Conservation (phyloP, 2,329 filamentous ascomycete genomes). For the Monilinia vaccinii-corymbosi region DNA sequence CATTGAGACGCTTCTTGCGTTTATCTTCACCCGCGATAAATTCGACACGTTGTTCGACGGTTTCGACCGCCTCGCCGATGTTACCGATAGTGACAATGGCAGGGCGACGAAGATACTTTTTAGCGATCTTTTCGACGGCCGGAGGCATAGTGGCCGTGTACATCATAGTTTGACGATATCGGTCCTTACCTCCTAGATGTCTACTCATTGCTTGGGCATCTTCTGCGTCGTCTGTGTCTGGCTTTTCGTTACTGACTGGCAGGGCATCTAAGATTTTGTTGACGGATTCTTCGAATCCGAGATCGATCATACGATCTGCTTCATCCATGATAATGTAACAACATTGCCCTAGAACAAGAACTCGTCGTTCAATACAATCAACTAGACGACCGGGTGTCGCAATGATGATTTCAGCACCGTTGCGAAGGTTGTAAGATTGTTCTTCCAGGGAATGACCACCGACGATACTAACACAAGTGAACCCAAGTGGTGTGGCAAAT, state of each 20-base stretch:
- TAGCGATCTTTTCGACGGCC: slow-evolving; percentile 88
- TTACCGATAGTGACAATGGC: slow-evolving; percentile 94
- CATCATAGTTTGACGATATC: slow-evolving; percentile 99
- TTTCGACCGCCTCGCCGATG: slow-evolving; percentile 90
- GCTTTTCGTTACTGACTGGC: slow-evolving; percentile 88
- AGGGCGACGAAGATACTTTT: slow-evolving; percentile 87
- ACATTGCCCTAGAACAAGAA: slow-evolving; percentile 89
- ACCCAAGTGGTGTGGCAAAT: slow-evolving; percentile 83
- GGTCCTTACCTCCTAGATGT: slow-evolving; percentile 63
- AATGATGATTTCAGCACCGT: slow-evolving; percentile 95
- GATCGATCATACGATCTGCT: slow-evolving; percentile 97
- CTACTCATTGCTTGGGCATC: slow-evolving; percentile 76
- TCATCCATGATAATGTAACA: slow-evolving; percentile 99
- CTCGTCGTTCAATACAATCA: slow-evolving; percentile 88
- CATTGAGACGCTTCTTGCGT: slow-evolving; percentile 88
- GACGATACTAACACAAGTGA: slow-evolving; percentile 94
- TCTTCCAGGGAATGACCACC: slow-evolving; percentile 94
- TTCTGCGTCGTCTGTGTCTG: slow-evolving; percentile 86
- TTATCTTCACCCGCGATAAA: slow-evolving; percentile 87
- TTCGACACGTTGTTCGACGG: slow-evolving; percentile 94
- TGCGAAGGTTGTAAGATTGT: slow-evolving; percentile 79
- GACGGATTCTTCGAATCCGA: slow-evolving; percentile 94
- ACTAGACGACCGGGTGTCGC: slow-evolving; percentile 96
- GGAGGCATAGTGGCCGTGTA: slow-evolving; percentile 98
- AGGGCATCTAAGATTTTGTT: slow-evolving; percentile 96